Percentiles rank a stretch among this genome's conserved stretches.
These are phyloP conservation scores for Pulveroboletus sp. DNA, from an alignment of 768 basidiomycete genomes.

Conservation along the genomic window DNA sequence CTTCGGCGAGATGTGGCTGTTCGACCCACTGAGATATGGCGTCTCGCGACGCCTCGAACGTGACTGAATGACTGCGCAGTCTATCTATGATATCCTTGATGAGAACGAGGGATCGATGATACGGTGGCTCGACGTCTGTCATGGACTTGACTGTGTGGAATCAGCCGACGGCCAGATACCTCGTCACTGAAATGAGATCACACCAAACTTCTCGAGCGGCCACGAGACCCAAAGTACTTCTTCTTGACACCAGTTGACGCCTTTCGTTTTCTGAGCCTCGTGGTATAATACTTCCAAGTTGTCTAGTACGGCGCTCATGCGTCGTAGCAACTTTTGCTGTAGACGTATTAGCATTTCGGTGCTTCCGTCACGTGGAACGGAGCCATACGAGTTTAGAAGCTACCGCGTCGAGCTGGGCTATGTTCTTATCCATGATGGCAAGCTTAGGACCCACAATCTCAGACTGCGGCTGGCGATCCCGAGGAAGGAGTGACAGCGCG, in stretches of 20 bases:
- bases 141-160: slow-evolving; percentile 47
- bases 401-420: slow-evolving; percentile 54
- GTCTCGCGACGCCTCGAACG: slow-evolving; percentile 66
- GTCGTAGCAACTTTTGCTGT: slow-evolving; percentile 68
- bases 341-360: not conserved
- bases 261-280: slow-evolving; percentile 69
- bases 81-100: slow-evolving; percentile 52
- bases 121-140: slow-evolving; percentile 53
- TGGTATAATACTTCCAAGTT: slow-evolving; percentile 57
- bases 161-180: slow-evolving; percentile 1
- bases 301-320: slow-evolving; percentile 60
- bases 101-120: slow-evolving; percentile 59
- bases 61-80: slow-evolving; percentile 59
- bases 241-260: slow-evolving; percentile 62
- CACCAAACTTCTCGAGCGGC: slow-evolving; percentile 77
- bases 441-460: slow-evolving; percentile 64
- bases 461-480: slow-evolving; percentile 48
- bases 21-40: slow-evolving; percentile 63
- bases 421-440: slow-evolving; percentile 59
- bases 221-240: slow-evolving; percentile 82
- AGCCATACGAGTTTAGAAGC: slow-evolving; percentile 60
- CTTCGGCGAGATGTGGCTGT: slow-evolving; percentile 62
- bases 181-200: slow-evolving; percentile 8
- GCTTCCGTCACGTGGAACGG: not conserved
- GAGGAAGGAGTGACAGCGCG: slow-evolving; percentile 49